A percentile compares a stretch with the other conserved stretches of the same genome.
phyloP scores from a whole-genome alignment of 305 asterid genomes.

The Ilex paraguariensis region DNA sequence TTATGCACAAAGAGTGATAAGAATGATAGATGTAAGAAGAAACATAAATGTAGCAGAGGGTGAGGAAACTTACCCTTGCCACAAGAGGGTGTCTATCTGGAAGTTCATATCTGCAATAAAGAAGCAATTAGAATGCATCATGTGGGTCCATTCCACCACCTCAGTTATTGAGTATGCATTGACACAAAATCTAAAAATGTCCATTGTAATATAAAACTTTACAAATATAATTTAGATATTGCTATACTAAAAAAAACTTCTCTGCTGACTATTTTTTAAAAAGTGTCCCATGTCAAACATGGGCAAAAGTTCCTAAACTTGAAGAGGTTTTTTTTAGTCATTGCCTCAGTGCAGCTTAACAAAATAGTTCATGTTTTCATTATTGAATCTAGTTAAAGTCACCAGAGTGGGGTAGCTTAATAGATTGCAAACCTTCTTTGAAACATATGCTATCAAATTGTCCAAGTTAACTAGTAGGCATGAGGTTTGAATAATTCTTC shows the following conservation, averaged over 20 bases:
- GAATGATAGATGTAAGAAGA: not conserved
- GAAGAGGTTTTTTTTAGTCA: too few relatives aligned
- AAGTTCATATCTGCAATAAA: slow-evolving; percentile 46
- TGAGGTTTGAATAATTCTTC: not conserved
- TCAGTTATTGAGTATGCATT: not conserved
- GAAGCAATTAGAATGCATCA: not conserved
- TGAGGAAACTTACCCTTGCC: slow-evolving; percentile 37
- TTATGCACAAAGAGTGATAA: not conserved
- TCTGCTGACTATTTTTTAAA: not conserved
- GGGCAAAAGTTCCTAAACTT: too few relatives aligned
- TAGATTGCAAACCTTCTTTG: not conserved
- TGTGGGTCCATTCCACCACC: not conserved
- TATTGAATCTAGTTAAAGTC: not conserved
- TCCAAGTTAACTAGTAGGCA: not conserved
- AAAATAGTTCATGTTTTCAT: too few relatives aligned
- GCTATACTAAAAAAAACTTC: not conserved
- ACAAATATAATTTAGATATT: not conserved
- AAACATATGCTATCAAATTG: not conserved
- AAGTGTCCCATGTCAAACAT: not conserved
- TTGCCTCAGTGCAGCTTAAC: too few relatives aligned
- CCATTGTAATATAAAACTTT: not conserved
- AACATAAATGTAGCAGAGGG: not conserved
- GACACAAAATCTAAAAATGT: not conserved
- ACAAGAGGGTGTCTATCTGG: slow-evolving; percentile 61
- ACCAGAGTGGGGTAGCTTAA: not conserved